Evolutionary conservation across 2,329 filamentous ascomycete species (phyloP).

Genomic region (Orbilia brochopaga): DNA sequence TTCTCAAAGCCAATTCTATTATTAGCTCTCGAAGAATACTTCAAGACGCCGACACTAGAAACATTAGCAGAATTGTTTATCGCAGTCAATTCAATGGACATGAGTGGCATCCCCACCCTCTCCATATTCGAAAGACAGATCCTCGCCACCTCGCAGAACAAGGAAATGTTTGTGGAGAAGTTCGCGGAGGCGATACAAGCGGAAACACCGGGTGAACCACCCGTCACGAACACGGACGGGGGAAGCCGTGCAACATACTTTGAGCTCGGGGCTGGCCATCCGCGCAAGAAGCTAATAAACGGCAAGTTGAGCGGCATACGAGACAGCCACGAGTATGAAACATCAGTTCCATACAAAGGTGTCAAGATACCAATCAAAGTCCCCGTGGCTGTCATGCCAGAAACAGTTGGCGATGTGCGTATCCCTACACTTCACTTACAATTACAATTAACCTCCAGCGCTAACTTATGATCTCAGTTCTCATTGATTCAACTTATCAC

Average conservation of each 20-base stretch:
- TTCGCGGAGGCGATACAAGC: slow-evolving; percentile 72
- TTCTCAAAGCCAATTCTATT: slow-evolving; percentile 75
- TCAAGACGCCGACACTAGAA: slow-evolving; percentile 85
- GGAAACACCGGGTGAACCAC: slow-evolving; percentile 47
- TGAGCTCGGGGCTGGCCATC: slow-evolving; percentile 52
- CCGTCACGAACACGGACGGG: slow-evolving; percentile 53
- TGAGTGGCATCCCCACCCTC: slow-evolving; percentile 87
- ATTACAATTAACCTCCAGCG: background rate
- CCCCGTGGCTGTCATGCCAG: slow-evolving; percentile 87
- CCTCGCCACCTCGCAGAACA: slow-evolving; percentile 86
- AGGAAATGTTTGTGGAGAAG: slow-evolving; percentile 96
- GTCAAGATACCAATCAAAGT: slow-evolving; percentile 97
- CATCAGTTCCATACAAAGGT: slow-evolving; percentile 91
- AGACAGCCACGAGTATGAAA: slow-evolving; percentile 98
- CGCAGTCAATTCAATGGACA: slow-evolving; percentile 93
- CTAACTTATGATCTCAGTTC: slow-evolving; percentile 63
- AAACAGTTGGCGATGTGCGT: slow-evolving; percentile 81
- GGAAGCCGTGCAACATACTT: slow-evolving; percentile 54
- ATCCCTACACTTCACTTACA: background rate
- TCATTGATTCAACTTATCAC: slow-evolving; percentile 96
- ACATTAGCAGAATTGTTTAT: slow-evolving; percentile 88
- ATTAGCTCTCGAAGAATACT: slow-evolving; percentile 93
- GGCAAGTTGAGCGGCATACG: slow-evolving; percentile 62
- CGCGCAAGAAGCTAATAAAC: slow-evolving; percentile 54
- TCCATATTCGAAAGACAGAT: slow-evolving; percentile 84